Evolutionary conservation across 805 yeast species (phyloP).

Genomic region (Saccharomycopsis microspora): DNA sequence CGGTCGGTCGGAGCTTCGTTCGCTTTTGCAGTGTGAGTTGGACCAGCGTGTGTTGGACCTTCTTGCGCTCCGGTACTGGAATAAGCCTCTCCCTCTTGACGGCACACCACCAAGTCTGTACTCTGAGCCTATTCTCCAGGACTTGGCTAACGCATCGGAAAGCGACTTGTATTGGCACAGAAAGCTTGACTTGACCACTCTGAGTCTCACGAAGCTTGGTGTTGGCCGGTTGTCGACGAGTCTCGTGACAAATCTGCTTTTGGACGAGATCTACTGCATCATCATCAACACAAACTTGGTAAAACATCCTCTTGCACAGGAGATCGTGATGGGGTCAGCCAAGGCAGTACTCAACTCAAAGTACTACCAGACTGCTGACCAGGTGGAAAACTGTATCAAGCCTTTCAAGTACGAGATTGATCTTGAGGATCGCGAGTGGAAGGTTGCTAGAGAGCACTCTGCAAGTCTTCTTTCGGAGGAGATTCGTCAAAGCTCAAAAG

Average conservation of each 20-base stretch:
- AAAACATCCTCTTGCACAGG: constrained; percentile 78
- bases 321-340: constrained; percentile 79
- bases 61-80: constrained; percentile 90
- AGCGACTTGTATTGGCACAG: constrained; percentile 82
- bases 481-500: constrained; percentile 63
- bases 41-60: constrained; percentile 86
- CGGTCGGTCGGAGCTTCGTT: constrained; percentile 71
- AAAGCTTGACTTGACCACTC: constrained; percentile 74
- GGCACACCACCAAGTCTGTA: constrained; percentile 1
- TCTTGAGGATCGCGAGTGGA: constrained; percentile 93
- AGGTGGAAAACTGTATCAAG: constrained; percentile 95
- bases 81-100: constrained; percentile 34
- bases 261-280: constrained; percentile 66
- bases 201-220: constrained; percentile 82
- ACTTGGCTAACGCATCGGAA: constrained; percentile 42
- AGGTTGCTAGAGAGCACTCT: constrained; percentile 66
- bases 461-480: constrained; percentile 70
- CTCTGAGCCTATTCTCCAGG: constrained; percentile 41
- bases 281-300: constrained; percentile 64
- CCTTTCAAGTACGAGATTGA: constrained; percentile 97
- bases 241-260: constrained; percentile 67
- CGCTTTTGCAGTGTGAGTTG: constrained; percentile 67
- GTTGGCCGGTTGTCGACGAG: constrained; percentile 85
- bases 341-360: constrained; percentile 63
- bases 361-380: constrained; percentile 90